Conservation (phyloP, 2,329 filamentous ascomycete species). For the Neonectria sp. region DNA sequence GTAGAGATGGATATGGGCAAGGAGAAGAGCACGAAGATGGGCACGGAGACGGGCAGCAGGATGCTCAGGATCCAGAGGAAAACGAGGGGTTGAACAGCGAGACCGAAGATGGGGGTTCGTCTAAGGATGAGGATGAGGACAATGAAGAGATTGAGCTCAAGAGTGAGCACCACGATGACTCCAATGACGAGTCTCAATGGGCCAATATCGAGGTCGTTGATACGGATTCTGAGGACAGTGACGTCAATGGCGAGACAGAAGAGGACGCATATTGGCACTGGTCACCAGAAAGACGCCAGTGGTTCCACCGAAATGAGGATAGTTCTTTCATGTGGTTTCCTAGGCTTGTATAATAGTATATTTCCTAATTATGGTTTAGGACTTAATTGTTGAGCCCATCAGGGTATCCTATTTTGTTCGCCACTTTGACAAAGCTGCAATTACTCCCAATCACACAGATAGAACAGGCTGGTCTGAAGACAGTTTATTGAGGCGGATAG, state of each 20-base stretch:
- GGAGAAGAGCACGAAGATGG: not conserved
- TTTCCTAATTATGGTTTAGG: too few species aligned
- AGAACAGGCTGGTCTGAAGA: too few species aligned
- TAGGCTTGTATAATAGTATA: not conserved
- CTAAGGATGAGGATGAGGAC: not conserved
- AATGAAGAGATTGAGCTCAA: not conserved
- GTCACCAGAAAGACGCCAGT: slow-evolving; percentile 13
- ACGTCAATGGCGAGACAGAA: not conserved
- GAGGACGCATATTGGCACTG: slow-evolving; percentile 27
- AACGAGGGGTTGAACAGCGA: not conserved
- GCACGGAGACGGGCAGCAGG: not conserved
- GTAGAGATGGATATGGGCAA: not conserved
- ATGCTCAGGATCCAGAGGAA: not conserved
- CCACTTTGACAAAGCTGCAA: too few species aligned
- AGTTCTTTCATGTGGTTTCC: slow-evolving; percentile 21
- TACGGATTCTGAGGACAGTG: not conserved
- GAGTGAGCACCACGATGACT: not conserved
- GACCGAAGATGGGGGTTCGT: not conserved
- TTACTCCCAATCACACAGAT: too few species aligned
- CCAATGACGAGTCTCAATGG: not conserved
- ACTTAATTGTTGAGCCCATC: too few species aligned
- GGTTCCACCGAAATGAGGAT: slow-evolving; percentile 20
- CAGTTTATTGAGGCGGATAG: too few species aligned
- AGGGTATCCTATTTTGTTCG: too few species aligned
- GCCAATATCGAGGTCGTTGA: slow-evolving; percentile 16